Evolutionary conservation across 2,329 filamentous ascomycete species (phyloP).

Genomic region (Emergomyces pasteurianus): DNA sequence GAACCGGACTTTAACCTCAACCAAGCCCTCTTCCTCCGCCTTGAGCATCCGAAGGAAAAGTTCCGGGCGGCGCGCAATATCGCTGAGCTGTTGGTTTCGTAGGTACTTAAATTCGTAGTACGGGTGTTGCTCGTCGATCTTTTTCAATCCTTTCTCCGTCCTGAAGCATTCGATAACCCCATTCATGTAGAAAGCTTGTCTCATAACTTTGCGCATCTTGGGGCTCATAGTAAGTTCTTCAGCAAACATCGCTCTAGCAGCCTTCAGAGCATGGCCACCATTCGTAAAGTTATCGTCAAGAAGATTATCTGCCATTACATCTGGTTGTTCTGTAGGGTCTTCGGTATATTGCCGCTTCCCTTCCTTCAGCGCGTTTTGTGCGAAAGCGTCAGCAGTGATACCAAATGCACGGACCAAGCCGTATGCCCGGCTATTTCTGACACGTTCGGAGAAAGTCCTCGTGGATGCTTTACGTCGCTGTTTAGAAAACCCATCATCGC

Average conservation of each 20-base stretch:
- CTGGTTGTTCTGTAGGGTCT: conserved; percentile 65
- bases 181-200: conserved; percentile 69
- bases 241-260: conserved; percentile 75
- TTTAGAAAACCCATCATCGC: conserved; percentile 51
- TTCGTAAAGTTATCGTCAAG: conserved; percentile 62
- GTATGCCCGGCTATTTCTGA: conserved; percentile 69
- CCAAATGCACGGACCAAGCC: conserved; percentile 79
- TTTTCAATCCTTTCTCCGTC: conserved; percentile 85
- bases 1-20: conserved; percentile 72
- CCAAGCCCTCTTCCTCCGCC: conserved; percentile 83
- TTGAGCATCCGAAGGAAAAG: conserved; percentile 95
- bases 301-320: conserved; percentile 75
- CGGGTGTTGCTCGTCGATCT: conserved; percentile 87
- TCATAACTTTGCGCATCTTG: conserved; percentile 76
- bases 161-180: conserved; percentile 77
- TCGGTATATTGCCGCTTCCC: conserved; percentile 74
- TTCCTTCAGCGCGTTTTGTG: conserved; percentile 69
- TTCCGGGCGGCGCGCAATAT: conserved; percentile 73
- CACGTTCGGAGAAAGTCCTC: conserved; percentile 68
- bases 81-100: conserved; percentile 70
- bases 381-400: conserved; percentile 77
- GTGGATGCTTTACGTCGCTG: conserved; percentile 76
- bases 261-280: conserved; percentile 60
- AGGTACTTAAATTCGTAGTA: conserved; percentile 98
- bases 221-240: conserved; percentile 85